phyloP scores from a whole-genome alignment of 2,329 filamentous ascomycete genomes.

The Fusarium musae region DNA sequence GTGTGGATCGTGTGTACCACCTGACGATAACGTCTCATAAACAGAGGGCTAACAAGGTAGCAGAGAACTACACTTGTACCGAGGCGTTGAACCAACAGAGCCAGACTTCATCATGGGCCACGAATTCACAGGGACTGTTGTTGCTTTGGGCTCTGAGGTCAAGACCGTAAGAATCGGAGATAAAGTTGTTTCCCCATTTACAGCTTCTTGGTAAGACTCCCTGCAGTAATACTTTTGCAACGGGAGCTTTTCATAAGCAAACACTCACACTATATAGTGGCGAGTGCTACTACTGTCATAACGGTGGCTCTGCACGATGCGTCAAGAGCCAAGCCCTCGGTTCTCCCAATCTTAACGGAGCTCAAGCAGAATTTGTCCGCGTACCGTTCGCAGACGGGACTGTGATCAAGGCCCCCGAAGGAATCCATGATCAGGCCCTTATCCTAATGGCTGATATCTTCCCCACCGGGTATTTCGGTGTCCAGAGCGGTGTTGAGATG shows the following conservation, averaged over 20 bases:
- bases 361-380: slow-evolving; percentile 83
- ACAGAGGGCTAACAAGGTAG: neutral
- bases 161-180: slow-evolving; percentile 78
- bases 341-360: slow-evolving; percentile 74
- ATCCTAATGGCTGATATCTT: slow-evolving; percentile 95
- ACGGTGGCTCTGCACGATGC: slow-evolving; percentile 81
- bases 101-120: slow-evolving; percentile 79
- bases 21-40: no score
- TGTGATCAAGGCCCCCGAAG: slow-evolving; percentile 72
- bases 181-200: slow-evolving; percentile 86
- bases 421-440: slow-evolving; percentile 76
- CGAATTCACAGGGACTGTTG: slow-evolving; percentile 84
- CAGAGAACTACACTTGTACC: slow-evolving; percentile 88
- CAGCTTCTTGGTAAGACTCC: slow-evolving; percentile 73
- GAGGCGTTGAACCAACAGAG: slow-evolving; percentile 77
- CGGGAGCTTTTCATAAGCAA: rapidly evolving
- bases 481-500: slow-evolving; percentile 78
- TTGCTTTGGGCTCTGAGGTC: slow-evolving; percentile 74
- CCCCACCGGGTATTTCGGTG: slow-evolving; percentile 86
- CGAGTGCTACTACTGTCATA: slow-evolving; percentile 85
- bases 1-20: slow-evolving; percentile 76
- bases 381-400: slow-evolving; percentile 85
- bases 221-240: rapidly evolving
- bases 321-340: slow-evolving; percentile 77
- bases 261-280: slow-evolving; percentile 36